Evolutionary conservation across 352 stramenopile species (phyloP).

Genomic region (Globisporangium alternatum): DNA sequence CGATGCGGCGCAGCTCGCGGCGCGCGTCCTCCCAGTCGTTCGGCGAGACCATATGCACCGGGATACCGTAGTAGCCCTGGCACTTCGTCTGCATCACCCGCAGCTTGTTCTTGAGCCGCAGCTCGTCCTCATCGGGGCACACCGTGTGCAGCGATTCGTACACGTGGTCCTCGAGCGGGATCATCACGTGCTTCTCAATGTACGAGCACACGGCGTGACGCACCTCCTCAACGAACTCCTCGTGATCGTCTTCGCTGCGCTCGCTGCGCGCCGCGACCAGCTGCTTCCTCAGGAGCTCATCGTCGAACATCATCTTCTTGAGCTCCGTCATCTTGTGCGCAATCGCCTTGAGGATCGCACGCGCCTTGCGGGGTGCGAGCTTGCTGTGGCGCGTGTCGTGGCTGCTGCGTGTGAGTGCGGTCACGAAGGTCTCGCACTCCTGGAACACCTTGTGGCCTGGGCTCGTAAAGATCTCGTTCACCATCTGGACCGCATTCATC

Average conservation of each 20-base stretch:
- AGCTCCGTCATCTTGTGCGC: conserved; percentile 52
- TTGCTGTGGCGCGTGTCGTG: conserved; percentile 33
- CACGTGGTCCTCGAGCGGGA: conserved; percentile 62
- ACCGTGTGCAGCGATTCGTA: conserved; percentile 53
- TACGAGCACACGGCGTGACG: conserved; percentile 49
- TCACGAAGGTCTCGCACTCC: conserved; percentile 39
- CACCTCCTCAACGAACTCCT: conserved; percentile 61
- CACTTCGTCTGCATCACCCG: conserved; percentile 49
- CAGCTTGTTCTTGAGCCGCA: conserved; percentile 46
- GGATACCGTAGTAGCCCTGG: conserved; percentile 55
- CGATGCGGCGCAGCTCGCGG: conserved; percentile 44
- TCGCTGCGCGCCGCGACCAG: conserved; percentile 30
- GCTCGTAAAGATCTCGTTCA: conserved; percentile 40
- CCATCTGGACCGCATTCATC: conserved; percentile 38
- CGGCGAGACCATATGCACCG: conserved; percentile 36
- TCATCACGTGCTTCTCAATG: conserved; percentile 48
- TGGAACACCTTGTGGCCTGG: conserved; percentile 28
- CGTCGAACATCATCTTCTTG: conserved; percentile 43
- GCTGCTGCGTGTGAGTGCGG: conserved; percentile 33
- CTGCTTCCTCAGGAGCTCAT: conserved; percentile 34
- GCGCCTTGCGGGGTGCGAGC: conserved; percentile 43
- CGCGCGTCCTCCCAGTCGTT: conserved; percentile 61
- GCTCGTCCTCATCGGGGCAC: conserved; percentile 44
- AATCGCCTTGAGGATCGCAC: conserved; percentile 44
- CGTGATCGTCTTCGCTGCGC: conserved; percentile 40